Conservation (phyloP, 768 basidiomycete species). For the Lanmaoa rubissima region DNA sequence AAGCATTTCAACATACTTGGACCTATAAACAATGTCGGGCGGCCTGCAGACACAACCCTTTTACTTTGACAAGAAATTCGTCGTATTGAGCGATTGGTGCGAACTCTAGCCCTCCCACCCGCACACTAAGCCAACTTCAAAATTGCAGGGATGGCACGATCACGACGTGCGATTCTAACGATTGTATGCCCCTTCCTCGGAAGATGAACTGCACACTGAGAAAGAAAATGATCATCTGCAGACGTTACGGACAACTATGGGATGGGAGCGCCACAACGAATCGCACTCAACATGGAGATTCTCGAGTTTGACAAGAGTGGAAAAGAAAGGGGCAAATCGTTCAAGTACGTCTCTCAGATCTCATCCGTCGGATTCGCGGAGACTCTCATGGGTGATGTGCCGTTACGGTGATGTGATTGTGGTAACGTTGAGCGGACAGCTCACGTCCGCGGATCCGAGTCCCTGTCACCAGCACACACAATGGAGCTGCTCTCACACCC, state of each 20-base stretch:
- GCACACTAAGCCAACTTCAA: background rate
- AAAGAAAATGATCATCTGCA: constrained; percentile 26
- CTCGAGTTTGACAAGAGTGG: constrained; percentile 42
- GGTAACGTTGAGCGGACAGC: background rate
- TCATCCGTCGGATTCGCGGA: background rate
- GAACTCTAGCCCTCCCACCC: constrained; percentile 21
- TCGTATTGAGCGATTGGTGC: constrained; percentile 89
- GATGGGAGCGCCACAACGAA: constrained; percentile 68
- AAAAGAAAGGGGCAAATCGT: constrained; percentile 20
- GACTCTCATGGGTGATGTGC: background rate
- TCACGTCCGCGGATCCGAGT: constrained; percentile 7
- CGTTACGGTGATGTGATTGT: background rate
- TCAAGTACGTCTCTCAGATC: constrained; percentile 42
- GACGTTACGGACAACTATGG: constrained; percentile 91
- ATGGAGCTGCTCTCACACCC: constrained; percentile 3
- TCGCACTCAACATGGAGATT: constrained; percentile 68
- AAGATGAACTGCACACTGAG: background rate
- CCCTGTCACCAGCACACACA: background rate
- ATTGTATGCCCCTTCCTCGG: constrained; percentile 56
- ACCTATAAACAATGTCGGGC: constrained; percentile 12
- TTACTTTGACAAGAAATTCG: constrained; percentile 67
- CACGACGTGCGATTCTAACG: constrained; percentile 90
- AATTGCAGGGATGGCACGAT: constrained; percentile 84
- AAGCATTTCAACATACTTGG: background rate
- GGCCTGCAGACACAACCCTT: constrained; percentile 19